A percentile compares a stretch with the other conserved stretches of the same genome.
Conservation (phyloP, 306 rosid genomes). For the Cucumis melo region DNA sequence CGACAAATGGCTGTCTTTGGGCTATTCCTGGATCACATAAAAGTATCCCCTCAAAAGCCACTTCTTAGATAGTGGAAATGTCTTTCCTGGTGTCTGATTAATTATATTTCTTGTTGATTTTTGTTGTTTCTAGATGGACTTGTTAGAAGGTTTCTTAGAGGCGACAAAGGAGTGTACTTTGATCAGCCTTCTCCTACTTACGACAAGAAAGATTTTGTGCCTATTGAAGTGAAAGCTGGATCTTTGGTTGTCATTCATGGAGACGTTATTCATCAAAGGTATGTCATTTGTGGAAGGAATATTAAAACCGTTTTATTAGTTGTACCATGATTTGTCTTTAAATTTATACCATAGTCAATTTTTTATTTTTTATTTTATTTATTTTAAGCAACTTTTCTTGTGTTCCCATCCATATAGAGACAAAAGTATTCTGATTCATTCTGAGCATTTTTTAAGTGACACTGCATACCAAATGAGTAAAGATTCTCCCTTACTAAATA, state of each 20-base stretch:
- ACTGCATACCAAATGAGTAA: not conserved
- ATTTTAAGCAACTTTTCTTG: not conserved
- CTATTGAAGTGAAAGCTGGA: slow-evolving; percentile 87
- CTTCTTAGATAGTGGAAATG: not conserved
- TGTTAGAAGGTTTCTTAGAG: slow-evolving; percentile 73
- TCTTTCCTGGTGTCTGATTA: not conserved
- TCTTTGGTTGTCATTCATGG: slow-evolving; percentile 85
- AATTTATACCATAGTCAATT: not conserved
- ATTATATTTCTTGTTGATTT: not conserved
- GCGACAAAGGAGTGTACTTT: slow-evolving; percentile 59
- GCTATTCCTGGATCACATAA: slow-evolving; percentile 94
- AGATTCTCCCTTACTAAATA: too few species aligned
- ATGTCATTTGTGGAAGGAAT: slow-evolving; percentile 2
- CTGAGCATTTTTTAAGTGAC: not conserved
- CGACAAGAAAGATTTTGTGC: slow-evolving; percentile 66
- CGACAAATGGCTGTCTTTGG: slow-evolving; percentile 79
- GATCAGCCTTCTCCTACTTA: slow-evolving; percentile 67
- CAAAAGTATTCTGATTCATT: not conserved
- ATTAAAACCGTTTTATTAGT: not conserved
- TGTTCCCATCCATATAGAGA: not conserved
- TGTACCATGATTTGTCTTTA: not conserved
- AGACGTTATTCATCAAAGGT: slow-evolving; percentile 98
- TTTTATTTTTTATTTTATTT: not conserved
- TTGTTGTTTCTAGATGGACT: slow-evolving; percentile 54
- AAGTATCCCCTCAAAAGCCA: slow-evolving; percentile 23